Base-by-base conservation (phyloP, 139 green algal species). In the Chlorella sp. region DNA sequence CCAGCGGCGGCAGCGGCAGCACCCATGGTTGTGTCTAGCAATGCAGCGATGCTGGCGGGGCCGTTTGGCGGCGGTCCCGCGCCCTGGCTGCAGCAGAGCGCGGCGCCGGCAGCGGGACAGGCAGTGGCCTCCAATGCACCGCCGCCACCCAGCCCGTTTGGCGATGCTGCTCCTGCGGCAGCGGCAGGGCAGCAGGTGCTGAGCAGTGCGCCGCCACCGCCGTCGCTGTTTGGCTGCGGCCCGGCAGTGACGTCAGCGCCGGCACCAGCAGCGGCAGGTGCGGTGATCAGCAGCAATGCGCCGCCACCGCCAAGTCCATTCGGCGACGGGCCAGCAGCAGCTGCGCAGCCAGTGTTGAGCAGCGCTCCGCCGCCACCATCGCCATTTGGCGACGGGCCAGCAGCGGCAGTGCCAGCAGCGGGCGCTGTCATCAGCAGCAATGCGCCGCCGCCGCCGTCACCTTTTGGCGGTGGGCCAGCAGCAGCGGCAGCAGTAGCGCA, bases 51-150 rank as follows among this genome's bases (percentile, higher is more conserved):
- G 36, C 43, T 44, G 17, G 72, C 43, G 17, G 72, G 72, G 32
- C 72, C 72, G 8, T 78, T 78, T 78, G 72, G 74, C 5, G 30
- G 73, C 43, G 20, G 44, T 17, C 36, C 54, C 1, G 44, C 76
- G 6, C 51, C 76, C 54, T 82, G 76, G 54, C 54, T 82, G 54
- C 76, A 70, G 54, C 76, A 67, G 48, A 24, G 24, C 70, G 40
- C 70, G 7, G 40, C 40, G 0, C 16, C 41, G 22, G 40, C 70
- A 0, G 41, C 26, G 19, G 70, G 40, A 1, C 70, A n/a, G 70
- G 70, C 41, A 1, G 40, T 64, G 30, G 2, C 30, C 38, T 64
- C 41, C 73, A 36, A 34, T 41, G 73, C n/a, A 16, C 44, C 73
- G 44, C 73, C 73, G 32, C 68, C 68, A 36, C 40, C 20, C 70